phyloP scores from a whole-genome alignment of 768 basidiomycete genomes.

The Trametopsis cervina region DNA sequence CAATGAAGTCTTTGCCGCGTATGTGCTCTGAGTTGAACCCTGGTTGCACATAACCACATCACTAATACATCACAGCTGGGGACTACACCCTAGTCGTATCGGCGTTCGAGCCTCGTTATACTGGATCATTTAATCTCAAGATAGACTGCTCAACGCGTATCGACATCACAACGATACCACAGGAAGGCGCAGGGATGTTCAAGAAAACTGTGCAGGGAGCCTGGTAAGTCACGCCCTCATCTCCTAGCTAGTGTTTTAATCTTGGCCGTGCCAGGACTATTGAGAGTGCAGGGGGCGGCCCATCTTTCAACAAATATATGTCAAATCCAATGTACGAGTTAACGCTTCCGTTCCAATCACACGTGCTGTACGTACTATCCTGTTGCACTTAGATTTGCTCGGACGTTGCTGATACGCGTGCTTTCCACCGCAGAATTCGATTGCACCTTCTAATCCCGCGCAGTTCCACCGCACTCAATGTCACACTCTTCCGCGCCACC shows the following conservation, averaged over 20 bases:
- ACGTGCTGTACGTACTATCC: slow-evolving; percentile 44
- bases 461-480: slow-evolving; percentile 45
- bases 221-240: slow-evolving; percentile 46
- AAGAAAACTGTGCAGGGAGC: slow-evolving; percentile 54
- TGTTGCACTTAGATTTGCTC: background rate
- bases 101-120: slow-evolving; percentile 66
- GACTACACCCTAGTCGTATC: slow-evolving; percentile 83
- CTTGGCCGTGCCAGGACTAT: too few species aligned
- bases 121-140: slow-evolving; percentile 57
- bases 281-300: slow-evolving; percentile 60
- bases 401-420: background rate
- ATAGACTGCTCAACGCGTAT: slow-evolving; percentile 58
- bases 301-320: slow-evolving; percentile 55
- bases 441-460: slow-evolving; percentile 48
- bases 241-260: too few species aligned
- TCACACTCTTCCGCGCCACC: slow-evolving; percentile 45
- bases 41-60: too few species aligned
- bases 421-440: slow-evolving; percentile 59
- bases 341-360: slow-evolving; percentile 40
- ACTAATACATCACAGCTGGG: slow-evolving; percentile 65
- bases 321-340: slow-evolving; percentile 68
- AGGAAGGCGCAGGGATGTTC: slow-evolving; percentile 93
- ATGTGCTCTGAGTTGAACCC: slow-evolving; percentile 11
- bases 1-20: slow-evolving; percentile 50
- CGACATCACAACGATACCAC: slow-evolving; percentile 56